Conservation (phyloP, 2,329 filamentous ascomycete species). For the Trichophyton simii region DNA sequence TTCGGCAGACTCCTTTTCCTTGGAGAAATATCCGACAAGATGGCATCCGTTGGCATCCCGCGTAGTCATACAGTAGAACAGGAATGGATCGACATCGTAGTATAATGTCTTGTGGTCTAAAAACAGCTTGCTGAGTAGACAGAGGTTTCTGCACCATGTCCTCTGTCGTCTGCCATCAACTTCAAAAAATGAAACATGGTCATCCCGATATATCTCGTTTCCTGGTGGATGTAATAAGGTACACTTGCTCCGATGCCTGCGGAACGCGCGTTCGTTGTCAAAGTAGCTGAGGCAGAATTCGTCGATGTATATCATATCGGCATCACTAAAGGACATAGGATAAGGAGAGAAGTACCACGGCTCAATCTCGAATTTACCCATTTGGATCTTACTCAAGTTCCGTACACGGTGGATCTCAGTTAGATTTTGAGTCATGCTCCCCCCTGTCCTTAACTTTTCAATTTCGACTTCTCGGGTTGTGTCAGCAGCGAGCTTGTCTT, state of each 20-base stretch:
- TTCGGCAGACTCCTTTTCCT: slow-evolving; percentile 94
- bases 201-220: slow-evolving; percentile 93
- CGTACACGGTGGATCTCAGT: slow-evolving; percentile 92
- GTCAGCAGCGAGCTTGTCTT: slow-evolving; percentile 25
- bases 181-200: slow-evolving; percentile 87
- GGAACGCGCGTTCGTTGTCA: slow-evolving; percentile 67
- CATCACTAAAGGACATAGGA: slow-evolving; percentile 73
- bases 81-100: slow-evolving; percentile 92
- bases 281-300: slow-evolving; percentile 95
- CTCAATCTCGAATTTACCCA: slow-evolving; percentile 81
- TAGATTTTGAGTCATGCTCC: slow-evolving; percentile 98
- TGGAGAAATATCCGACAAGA: slow-evolving; percentile 98
- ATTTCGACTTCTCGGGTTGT: slow-evolving; percentile 75
- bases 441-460: slow-evolving; percentile 84
- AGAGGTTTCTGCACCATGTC: slow-evolving; percentile 97
- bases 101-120: slow-evolving; percentile 97
- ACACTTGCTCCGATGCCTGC: slow-evolving; percentile 79
- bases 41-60: slow-evolving; percentile 86
- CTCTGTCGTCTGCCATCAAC: slow-evolving; percentile 95
- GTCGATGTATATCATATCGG: slow-evolving; percentile 88
- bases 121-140: slow-evolving; percentile 88
- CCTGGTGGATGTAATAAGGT: slow-evolving; percentile 83
- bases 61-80: slow-evolving; percentile 95
- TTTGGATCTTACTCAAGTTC: slow-evolving; percentile 87
- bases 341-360: slow-evolving; percentile 99